A percentile compares a stretch with the other conserved stretches of the same genome.
phyloP scores from a whole-genome alignment of 495 filamentous ascomycete species.

The Xylaria cubensis region DNA sequence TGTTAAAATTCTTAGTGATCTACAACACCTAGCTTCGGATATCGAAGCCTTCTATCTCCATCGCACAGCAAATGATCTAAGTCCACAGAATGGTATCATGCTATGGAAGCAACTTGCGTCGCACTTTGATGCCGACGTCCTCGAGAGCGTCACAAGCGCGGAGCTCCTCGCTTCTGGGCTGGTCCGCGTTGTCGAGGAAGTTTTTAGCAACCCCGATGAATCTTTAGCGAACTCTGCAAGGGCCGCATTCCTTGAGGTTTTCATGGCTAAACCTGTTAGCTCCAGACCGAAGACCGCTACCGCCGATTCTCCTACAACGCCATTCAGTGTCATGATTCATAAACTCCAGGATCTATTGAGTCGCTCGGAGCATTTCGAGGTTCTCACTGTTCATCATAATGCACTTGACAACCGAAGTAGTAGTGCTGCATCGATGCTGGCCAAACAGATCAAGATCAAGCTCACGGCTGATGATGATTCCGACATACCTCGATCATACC shows the following conservation, averaged over 20 bases:
- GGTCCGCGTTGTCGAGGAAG: slow-evolving; percentile 78
- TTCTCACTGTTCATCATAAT: slow-evolving; percentile 92
- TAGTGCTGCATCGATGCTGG: slow-evolving; percentile 93
- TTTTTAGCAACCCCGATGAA: slow-evolving; percentile 75
- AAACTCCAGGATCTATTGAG: slow-evolving; percentile 97
- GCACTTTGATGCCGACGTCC: slow-evolving; percentile 85
- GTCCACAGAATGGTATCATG: slow-evolving; percentile 59
- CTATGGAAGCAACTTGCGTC: slow-evolving; percentile 80
- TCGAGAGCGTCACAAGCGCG: slow-evolving; percentile 96
- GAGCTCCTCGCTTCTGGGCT: slow-evolving; percentile 91
- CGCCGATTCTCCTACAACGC: slow-evolving; percentile 71
- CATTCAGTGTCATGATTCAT: slow-evolving; percentile 88
- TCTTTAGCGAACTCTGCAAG: slow-evolving; percentile 66
- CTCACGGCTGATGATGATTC: slow-evolving; percentile 89
- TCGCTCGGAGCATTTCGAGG: slow-evolving; percentile 97
- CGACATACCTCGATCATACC: slow-evolving; percentile 82
- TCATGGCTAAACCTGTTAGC: slow-evolving; percentile 77
- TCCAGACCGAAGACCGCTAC: slow-evolving; percentile 68
- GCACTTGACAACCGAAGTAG: slow-evolving; percentile 89
- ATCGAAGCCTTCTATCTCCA: slow-evolving; percentile 72
- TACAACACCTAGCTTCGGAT: slow-evolving; percentile 73
- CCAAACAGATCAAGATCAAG: slow-evolving; percentile 91
- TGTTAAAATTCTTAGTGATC: slow-evolving; percentile 70
- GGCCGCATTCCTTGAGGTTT: slow-evolving; percentile 89
- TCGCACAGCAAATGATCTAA: slow-evolving; percentile 48